These are phyloP conservation scores for Kodamaea restingae DNA, from an alignment of 805 yeast genomes.

Conservation along the genomic window DNA sequence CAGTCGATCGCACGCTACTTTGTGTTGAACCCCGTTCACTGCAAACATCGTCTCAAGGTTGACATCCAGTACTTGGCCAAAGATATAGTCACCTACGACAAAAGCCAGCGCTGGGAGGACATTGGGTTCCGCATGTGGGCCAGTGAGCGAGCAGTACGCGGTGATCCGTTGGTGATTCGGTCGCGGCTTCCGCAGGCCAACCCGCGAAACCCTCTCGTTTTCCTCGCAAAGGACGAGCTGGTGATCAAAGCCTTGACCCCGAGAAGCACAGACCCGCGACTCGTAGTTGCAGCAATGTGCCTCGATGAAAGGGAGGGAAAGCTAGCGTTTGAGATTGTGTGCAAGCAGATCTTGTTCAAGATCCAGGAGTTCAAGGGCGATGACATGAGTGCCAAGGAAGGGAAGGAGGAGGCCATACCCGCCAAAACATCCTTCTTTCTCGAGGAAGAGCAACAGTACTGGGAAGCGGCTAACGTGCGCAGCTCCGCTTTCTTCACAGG, in stretches of 20 bases:
- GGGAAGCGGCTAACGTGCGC: not conserved
- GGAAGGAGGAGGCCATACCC: not conserved
- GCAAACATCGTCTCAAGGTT: constrained; percentile 10
- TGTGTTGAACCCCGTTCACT: constrained; percentile 11
- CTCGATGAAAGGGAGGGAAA: constrained; percentile 14
- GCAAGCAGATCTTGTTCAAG: constrained; percentile 14
- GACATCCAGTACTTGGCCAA: constrained; percentile 10
- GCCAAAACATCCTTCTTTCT: not conserved
- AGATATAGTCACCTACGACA: constrained; percentile 9
- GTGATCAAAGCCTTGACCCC: constrained; percentile 6
- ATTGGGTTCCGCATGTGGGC: not conserved
- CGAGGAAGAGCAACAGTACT: constrained; percentile 2
- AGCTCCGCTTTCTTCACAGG: not conserved
- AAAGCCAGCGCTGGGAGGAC: not conserved
- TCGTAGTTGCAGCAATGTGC: constrained; percentile 11
- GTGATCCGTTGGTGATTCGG: constrained; percentile 12
- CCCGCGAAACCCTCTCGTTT: constrained; percentile 10
- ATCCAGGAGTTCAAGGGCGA: constrained; percentile 9
- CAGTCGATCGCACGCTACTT: constrained; percentile 14
- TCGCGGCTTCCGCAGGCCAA: constrained; percentile 6
- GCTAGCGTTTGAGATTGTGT: constrained; percentile 12
- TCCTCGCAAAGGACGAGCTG: constrained; percentile 9
- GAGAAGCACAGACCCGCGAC: not conserved
- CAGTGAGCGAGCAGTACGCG: constrained; percentile 1
- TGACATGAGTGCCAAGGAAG: not conserved